These are phyloP conservation scores for Cinnamomum micranthum DNA, from an alignment of 164 flowering plant species.

Conservation along the genomic window DNA sequence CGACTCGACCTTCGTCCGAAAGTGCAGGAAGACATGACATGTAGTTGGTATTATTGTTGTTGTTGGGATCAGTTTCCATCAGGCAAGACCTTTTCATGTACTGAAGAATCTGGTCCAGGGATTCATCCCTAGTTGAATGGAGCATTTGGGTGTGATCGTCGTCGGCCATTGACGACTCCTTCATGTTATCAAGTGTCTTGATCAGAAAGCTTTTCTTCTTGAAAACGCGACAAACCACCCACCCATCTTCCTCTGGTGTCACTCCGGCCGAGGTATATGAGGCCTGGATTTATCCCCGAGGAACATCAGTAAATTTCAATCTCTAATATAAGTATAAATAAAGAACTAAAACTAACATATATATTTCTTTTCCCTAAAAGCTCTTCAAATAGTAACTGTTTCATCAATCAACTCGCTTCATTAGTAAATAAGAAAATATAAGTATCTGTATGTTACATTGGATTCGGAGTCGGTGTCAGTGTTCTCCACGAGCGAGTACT, in stretches of 20 bases:
- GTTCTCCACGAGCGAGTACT: slow-evolving; percentile 72
- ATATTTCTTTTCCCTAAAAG: neutral
- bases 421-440: neutral
- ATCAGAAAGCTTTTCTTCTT: slow-evolving; percentile 67
- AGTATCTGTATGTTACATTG: slow-evolving; percentile 17
- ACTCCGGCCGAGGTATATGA: slow-evolving; percentile 26
- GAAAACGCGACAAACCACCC: slow-evolving; percentile 92
- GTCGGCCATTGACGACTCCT: slow-evolving; percentile 20
- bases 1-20: neutral
- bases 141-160: slow-evolving; percentile 18
- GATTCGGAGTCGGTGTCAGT: slow-evolving; percentile 18
- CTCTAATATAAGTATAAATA: too few relatives aligned
- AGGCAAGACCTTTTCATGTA: slow-evolving; percentile 31
- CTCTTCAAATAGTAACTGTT: too few relatives aligned
- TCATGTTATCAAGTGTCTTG: slow-evolving; percentile 39
- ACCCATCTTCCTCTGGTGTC: slow-evolving; percentile 56
- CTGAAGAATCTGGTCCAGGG: slow-evolving; percentile 60
- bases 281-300: slow-evolving; percentile 7
- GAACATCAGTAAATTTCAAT: neutral
- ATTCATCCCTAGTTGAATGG: slow-evolving; percentile 32
- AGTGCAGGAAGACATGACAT: slow-evolving; percentile 5
- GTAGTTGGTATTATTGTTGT: neutral
- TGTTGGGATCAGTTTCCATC: slow-evolving; percentile 22
- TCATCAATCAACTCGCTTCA: neutral
- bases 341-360: neutral